phyloP scores from a whole-genome alignment of 148 eudicot genomes.

The Spergularia marina region DNA sequence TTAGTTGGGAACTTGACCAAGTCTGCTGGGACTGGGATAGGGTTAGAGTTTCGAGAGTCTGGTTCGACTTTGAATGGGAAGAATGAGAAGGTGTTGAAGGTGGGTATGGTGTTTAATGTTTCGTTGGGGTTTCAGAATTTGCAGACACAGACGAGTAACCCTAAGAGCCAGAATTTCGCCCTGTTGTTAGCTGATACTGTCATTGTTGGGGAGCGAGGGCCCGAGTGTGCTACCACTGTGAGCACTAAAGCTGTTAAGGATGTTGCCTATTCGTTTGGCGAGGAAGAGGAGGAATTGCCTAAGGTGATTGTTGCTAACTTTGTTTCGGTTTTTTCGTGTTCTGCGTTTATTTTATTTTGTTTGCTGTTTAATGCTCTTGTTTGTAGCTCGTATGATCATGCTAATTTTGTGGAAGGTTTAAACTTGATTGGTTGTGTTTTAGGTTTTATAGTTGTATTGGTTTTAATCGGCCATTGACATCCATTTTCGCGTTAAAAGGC shows the following conservation, averaged over 20 bases:
- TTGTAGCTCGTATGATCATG: not conserved
- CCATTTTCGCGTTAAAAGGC: not conserved
- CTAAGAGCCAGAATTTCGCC: conserved; percentile 67
- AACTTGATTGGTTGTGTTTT: not conserved
- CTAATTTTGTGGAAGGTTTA: not conserved
- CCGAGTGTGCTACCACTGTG: conserved; percentile 45
- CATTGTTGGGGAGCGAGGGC: conserved; percentile 44
- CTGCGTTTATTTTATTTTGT: not conserved
- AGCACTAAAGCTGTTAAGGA: conserved; percentile 80
- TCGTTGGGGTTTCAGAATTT: conserved; percentile 80
- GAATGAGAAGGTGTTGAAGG: conserved; percentile 61
- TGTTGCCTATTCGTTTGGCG: conserved; percentile 81
- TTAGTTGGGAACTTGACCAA: conserved; percentile 67
- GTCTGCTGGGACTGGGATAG: conserved; percentile 91
- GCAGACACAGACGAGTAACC: conserved; percentile 48
- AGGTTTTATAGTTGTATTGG: not conserved
- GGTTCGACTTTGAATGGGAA: conserved; percentile 64
- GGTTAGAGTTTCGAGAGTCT: conserved; percentile 89
- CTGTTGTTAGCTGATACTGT: conserved; percentile 83
- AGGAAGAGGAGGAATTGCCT: conserved; percentile 53
- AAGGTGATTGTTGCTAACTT: conserved; percentile 25
- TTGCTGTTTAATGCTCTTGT: not conserved
- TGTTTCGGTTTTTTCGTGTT: not conserved
- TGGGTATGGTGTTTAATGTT: conserved; percentile 85
- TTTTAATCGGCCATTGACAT: not conserved